Base-by-base conservation (phyloP, 2,329 filamentous ascomycete species). In the Helminthosporium solani region DNA sequence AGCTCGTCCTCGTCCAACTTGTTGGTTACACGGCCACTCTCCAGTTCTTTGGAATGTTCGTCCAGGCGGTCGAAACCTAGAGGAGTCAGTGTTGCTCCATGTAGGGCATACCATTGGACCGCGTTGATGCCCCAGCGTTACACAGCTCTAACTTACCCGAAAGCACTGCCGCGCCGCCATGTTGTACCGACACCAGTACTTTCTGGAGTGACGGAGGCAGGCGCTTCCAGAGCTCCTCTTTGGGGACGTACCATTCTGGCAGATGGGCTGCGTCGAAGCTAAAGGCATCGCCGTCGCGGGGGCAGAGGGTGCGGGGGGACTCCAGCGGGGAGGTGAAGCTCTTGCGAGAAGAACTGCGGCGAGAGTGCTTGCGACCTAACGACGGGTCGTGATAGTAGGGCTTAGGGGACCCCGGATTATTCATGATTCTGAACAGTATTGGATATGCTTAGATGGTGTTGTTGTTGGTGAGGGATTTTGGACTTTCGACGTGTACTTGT, bases 161-260 rank as follows among this genome's bases (percentile, higher is more conserved):
- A 52, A 67, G 61, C 27, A 76, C 68, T 30, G 74, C 74, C 15
- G 75, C 75, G 33, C 71, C 74, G 40, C 73, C 67, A 38, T 70
- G 68, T 52, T 72, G 68, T 57, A 76, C 67, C 25, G 67, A 60
- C 3, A 65, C 58, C 23, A 74, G 47, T 27, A 54, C 56, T 11
- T 59, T 52, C 40, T 64, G 56, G 12, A 77, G 57, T 14, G 62
- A 49, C 1, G 47, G 30, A 3, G 74, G 71, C 9, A 77, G 63
- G 23, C 53, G 58, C 21, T 61, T 49, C 60, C 67, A 65, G 20
- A 75, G 57, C 11, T 65, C 56, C 11, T 65, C 56, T 20, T 68
- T 52, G 0, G 73, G 64, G 39, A 73, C 60, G 37, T 61, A 58
- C 70, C 71, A 77, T 8, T 58, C 49, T 6, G 48, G 42, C 20